A percentile compares a stretch with the other conserved stretches of the same genome.
phyloP scores from a whole-genome alignment of 2,329 filamentous ascomycete species.

The Ophiosphaerella narmari region DNA sequence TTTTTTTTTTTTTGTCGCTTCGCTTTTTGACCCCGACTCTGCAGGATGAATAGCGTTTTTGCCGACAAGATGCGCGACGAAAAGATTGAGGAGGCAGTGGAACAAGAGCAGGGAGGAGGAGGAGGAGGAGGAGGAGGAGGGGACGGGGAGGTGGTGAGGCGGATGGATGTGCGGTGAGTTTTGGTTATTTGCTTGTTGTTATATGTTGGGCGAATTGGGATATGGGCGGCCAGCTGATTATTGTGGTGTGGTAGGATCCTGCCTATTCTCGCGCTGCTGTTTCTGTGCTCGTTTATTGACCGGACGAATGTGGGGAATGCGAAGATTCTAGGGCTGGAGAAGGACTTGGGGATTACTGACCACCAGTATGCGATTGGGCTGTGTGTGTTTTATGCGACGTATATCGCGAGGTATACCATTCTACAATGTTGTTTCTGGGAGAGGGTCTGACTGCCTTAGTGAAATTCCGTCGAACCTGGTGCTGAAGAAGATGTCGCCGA shows the following conservation, averaged over 20 bases:
- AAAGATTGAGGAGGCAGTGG: constrained; percentile 20
- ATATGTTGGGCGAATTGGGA: not conserved
- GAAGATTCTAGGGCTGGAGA: constrained; percentile 66
- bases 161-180: constrained; percentile 57
- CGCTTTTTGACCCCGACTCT: no score
- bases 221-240: constrained; percentile 1
- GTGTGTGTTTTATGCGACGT: constrained; percentile 68
- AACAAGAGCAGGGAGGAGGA: constrained; percentile 8
- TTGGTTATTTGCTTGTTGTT: constrained; percentile 1
- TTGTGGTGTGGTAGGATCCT: constrained; percentile 55
- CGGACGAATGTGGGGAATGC: constrained; percentile 76
- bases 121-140: constrained; percentile 21
- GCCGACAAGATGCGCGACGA: constrained; percentile 32
- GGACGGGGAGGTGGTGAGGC: constrained; percentile 50
- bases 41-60: not conserved
- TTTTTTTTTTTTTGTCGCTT: no score
- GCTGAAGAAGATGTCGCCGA: constrained; percentile 64
- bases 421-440: not conserved
- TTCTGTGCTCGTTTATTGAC: constrained; percentile 69
- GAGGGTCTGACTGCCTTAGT: constrained; percentile 39
- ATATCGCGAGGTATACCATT: constrained; percentile 59
- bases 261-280: constrained; percentile 66
- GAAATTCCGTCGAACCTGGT: constrained; percentile 69
- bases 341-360: constrained; percentile 59
- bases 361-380: constrained; percentile 68